Evolutionary conservation across 768 basidiomycete genomes (phyloP).

Genomic region (Dendrothele bispora): DNA sequence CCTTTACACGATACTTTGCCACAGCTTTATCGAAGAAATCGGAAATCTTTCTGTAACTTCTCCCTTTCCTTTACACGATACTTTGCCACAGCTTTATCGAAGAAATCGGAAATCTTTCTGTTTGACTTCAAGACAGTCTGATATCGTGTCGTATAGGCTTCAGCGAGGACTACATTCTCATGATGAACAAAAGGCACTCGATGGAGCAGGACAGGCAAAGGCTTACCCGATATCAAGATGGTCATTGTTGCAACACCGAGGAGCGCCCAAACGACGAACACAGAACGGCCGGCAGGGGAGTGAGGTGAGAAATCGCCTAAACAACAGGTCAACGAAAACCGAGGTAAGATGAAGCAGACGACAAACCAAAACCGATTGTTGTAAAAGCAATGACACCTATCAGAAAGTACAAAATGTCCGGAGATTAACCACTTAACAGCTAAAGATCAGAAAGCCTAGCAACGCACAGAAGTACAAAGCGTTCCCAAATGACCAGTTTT

Average conservation of each 20-base stretch:
- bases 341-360: not conserved
- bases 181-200: not conserved
- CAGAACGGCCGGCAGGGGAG: slow-evolving; percentile 68
- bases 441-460: not conserved
- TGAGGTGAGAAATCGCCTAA: slow-evolving; percentile 60
- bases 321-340: not conserved
- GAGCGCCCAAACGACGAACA: slow-evolving; percentile 80
- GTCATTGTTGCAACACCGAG: slow-evolving; percentile 78
- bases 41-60: too few species aligned
- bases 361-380: slow-evolving; percentile 66
- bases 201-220: not conserved
- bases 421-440: not conserved
- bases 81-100: slow-evolving; percentile 44
- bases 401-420: not conserved
- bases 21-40: slow-evolving; percentile 47
- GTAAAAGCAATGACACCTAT: slow-evolving; percentile 72
- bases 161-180: slow-evolving; percentile 51
- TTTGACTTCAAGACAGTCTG: slow-evolving; percentile 49
- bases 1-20: slow-evolving; percentile 35
- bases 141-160: slow-evolving; percentile 67
- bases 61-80: slow-evolving; percentile 28
- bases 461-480: slow-evolving; percentile 73
- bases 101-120: too few species aligned
- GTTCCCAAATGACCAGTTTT: slow-evolving; percentile 63
- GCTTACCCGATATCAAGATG: slow-evolving; percentile 66